Evolutionary conservation across 148 eudicot genomes (phyloP).

Genomic region (Fagopyrum esculentum): DNA sequence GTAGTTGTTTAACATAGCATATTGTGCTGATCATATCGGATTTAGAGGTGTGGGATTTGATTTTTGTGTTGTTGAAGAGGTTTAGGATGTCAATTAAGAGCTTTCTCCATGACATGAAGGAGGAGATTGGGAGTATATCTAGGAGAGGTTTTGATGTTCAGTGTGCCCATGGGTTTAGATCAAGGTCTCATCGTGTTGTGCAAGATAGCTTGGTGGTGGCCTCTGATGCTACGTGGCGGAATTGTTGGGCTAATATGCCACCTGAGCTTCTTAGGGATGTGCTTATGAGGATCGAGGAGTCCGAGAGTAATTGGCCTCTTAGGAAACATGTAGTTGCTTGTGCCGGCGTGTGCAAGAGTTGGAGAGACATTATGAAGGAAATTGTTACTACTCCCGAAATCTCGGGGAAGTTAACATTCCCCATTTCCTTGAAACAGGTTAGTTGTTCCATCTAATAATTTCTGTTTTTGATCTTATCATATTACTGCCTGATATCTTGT

Average conservation of each 20-base stretch:
- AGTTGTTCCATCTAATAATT: neutral
- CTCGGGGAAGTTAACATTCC: constrained; percentile 70
- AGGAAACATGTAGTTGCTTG: constrained; percentile 68
- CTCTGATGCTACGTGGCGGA: constrained; percentile 62
- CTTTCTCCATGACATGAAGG: constrained; percentile 69
- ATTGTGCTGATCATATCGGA: neutral
- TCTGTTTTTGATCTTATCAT: neutral
- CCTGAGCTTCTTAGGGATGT: constrained; percentile 85
- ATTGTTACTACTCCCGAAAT: constrained; percentile 56
- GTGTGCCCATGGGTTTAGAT: constrained; percentile 54
- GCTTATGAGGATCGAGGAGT: constrained; percentile 65
- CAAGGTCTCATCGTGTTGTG: constrained; percentile 69
- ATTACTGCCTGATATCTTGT: neutral
- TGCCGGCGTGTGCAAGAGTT: constrained; percentile 81
- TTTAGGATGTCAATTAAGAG: constrained; percentile 57
- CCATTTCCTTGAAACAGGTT: constrained; percentile 92
- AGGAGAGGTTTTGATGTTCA: constrained; percentile 63
- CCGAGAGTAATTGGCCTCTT: constrained; percentile 65
- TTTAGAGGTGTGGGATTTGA: neutral
- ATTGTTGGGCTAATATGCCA: constrained; percentile 90
- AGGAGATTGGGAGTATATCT: constrained; percentile 67
- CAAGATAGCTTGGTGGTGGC: constrained; percentile 43
- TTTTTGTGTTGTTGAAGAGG: neutral
- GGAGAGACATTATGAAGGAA: constrained; percentile 79
- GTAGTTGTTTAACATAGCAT: too few relatives aligned